Base-by-base conservation (phyloP, 768 basidiomycete species). In the Phlebiopsis gigantea region DNA sequence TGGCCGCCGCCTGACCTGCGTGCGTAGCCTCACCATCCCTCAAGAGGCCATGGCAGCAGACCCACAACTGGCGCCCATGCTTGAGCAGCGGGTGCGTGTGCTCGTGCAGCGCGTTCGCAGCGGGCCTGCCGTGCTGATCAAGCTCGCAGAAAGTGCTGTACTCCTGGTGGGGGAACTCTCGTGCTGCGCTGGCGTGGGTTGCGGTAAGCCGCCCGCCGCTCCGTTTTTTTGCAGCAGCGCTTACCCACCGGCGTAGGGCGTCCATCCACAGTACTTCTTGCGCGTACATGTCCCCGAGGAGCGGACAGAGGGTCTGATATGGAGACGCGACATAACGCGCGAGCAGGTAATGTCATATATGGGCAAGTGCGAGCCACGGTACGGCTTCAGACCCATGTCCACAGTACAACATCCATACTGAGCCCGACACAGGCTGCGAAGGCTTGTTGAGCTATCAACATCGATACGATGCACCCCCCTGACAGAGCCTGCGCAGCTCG, bases 361-460 rank as follows among this genome's bases (percentile, higher is more conserved):
- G 52, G 51, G 61, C 31, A 48, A 30, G 7, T 53, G 61, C 29
- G 61, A 64, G 15, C 57, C 58, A 26, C 50, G 61, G 65, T 63
- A 47, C 21, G 61, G 50, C 12, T 2, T 50, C 10, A n/a, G 45
- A 19, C 26, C 19, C 28, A n/a, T n/a, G n/a, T n/a, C n/a, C n/a
- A n/a, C n/a, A n/a, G n/a, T 15, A 39, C 25, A n/a, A 30, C 26
- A 19, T 29, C 26, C 12, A 39, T 21, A 14, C 47, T 14, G 19
- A 10, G 51, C 22, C 4, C 30, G 24, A 12, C 15, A 5, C 55
- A 64, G 65, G 46, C 57, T 66, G 21, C 4, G 46, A 24, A 55
- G 58, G 41, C 52, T 66, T 7, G 61, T 57, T 6, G 26, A 51
- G 41, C 54, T 57, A 5, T 60, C 62, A 15, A 22, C 17, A 10